Conservation (phyloP, 116 monocot genomes). For the Papilionanthe hybrid region DNA sequence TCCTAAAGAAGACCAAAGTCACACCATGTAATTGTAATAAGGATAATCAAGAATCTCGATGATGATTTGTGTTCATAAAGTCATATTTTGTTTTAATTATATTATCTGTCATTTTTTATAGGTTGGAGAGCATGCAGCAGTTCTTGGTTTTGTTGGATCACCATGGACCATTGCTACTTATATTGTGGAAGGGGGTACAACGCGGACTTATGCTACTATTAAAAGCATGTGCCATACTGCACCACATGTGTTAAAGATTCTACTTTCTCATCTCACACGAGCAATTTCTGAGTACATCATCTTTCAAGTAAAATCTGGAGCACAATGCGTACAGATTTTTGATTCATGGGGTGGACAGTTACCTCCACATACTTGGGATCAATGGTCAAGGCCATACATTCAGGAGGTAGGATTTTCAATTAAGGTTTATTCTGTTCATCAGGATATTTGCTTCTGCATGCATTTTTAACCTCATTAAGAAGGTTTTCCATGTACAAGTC, state of each 20-base stretch:
- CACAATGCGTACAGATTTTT: conserved; percentile 92
- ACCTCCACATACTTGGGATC: conserved; percentile 86
- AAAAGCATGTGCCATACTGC: conserved; percentile 82
- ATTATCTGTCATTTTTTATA: conserved; percentile 10
- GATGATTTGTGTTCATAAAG: background rate
- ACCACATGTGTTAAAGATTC: conserved; percentile 61
- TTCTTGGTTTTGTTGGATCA: conserved; percentile 94
- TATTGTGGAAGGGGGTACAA: conserved; percentile 93
- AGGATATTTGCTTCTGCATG: background rate
- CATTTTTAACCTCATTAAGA: background rate
- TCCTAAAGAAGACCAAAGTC: background rate
- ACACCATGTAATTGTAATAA: background rate
- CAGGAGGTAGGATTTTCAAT: conserved; percentile 49
- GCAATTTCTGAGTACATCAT: conserved; percentile 82
- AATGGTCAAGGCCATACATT: conserved; percentile 92
- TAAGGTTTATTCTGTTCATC: background rate
- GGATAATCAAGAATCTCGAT: background rate
- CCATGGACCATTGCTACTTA: conserved; percentile 99
- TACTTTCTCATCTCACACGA: conserved; percentile 72
- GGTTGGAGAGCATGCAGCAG: conserved; percentile 71
- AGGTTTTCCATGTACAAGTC: background rate
- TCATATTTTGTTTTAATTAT: background rate
- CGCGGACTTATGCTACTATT: conserved; percentile 74
- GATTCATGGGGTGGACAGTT: conserved; percentile 98
- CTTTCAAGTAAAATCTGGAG: conserved; percentile 86